phyloP scores from a whole-genome alignment of 768 basidiomycete genomes.

The Pluteus cervinus region DNA sequence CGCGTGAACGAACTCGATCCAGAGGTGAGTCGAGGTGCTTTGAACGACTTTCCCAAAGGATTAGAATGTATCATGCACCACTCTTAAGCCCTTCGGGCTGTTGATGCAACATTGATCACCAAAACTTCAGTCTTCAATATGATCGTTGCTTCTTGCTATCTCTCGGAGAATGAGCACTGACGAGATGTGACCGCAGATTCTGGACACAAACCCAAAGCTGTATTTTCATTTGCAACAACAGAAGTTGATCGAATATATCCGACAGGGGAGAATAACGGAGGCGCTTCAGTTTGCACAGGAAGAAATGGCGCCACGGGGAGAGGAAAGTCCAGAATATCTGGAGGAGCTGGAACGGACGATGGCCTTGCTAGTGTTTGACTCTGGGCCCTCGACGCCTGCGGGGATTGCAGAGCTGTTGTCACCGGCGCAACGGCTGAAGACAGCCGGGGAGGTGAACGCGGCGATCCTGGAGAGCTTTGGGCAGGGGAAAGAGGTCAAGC shows the following conservation, averaged over 20 bases:
- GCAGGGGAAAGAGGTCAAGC: constrained; percentile 89
- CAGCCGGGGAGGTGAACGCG: constrained; percentile 93
- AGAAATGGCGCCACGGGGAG: constrained; percentile 91
- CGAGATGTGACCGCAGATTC: constrained; percentile 56
- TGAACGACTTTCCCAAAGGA: constrained; percentile 40
- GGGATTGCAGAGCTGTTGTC: constrained; percentile 76
- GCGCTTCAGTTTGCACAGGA: constrained; percentile 90
- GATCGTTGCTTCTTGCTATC: constrained; percentile 34
- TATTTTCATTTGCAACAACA: constrained; percentile 97
- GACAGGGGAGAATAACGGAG: constrained; percentile 68
- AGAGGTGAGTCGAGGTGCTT: constrained; percentile 61
- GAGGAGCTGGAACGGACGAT: constrained; percentile 91
- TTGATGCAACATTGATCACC: constrained; percentile 75
- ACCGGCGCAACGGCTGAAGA: constrained; percentile 84
- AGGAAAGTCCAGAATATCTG: constrained; percentile 92
- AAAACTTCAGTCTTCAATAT: constrained; percentile 98
- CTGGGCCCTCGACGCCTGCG: constrained; percentile 50
- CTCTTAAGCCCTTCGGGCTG: constrained; percentile 79
- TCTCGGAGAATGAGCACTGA: constrained; percentile 7
- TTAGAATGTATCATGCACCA: constrained; percentile 98
- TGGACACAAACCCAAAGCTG: constrained; percentile 89
- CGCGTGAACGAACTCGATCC: constrained; percentile 93
- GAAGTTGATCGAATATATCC: constrained; percentile 91
- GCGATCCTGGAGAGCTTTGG: constrained; percentile 90
- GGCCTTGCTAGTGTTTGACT: constrained; percentile 84